phyloP scores from a whole-genome alignment of 331 rosid genomes.

The Stylosanthes scabra region DNA sequence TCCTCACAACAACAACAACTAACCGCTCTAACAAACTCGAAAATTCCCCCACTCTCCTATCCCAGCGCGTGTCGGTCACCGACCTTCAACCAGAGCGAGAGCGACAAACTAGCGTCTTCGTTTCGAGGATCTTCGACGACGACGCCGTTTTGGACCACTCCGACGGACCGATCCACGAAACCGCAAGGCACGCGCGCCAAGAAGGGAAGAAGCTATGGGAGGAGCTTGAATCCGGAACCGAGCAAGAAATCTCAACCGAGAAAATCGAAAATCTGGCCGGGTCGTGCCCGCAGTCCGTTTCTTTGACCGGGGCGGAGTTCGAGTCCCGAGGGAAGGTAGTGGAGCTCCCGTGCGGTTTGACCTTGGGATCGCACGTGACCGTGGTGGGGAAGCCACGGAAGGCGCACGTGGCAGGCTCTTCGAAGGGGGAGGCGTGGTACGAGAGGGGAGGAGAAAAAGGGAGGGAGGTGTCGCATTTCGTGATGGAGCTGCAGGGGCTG shows the following conservation, averaged over 20 bases:
- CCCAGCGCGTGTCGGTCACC: slow-evolving; percentile 44
- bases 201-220: slow-evolving; percentile 67
- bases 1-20: slow-evolving; percentile 47
- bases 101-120: slow-evolving; percentile 24
- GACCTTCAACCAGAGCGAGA: neutral
- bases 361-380: slow-evolving; percentile 81
- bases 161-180: slow-evolving; percentile 49
- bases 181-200: slow-evolving; percentile 63
- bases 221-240: slow-evolving; percentile 53
- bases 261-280: slow-evolving; percentile 47
- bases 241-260: neutral
- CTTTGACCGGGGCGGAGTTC: slow-evolving; percentile 61
- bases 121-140: slow-evolving; percentile 62
- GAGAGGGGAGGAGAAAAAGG: neutral
- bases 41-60: slow-evolving; percentile 57
- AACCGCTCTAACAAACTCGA: slow-evolving; percentile 37
- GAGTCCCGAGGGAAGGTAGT: slow-evolving; percentile 47
- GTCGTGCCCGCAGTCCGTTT: slow-evolving; percentile 64
- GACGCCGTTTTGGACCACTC: slow-evolving; percentile 46
- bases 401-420: slow-evolving; percentile 7
- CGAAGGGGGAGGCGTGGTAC: neutral
- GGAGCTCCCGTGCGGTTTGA: slow-evolving; percentile 89
- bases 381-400: slow-evolving; percentile 72
- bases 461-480: slow-evolving; percentile 56
- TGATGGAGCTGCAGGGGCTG: slow-evolving; percentile 88